Evolutionary conservation across 1,139 yeast species (phyloP).

Genomic region (Komagataea norvegica): DNA sequence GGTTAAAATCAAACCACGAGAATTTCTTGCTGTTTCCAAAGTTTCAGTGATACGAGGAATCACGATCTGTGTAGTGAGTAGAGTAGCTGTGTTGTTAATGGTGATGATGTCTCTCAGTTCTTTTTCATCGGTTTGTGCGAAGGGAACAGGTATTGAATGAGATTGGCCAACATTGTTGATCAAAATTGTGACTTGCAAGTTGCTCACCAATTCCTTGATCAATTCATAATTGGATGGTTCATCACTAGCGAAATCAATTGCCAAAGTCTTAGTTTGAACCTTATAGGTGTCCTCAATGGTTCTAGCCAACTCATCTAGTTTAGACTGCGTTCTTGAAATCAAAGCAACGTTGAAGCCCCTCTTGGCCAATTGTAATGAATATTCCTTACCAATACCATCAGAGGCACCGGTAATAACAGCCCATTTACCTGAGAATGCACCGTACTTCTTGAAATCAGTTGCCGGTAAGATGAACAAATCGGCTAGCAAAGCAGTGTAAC

Average conservation of each 20-base stretch:
- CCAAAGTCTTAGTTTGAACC: slow-evolving; percentile 61
- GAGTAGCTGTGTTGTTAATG: slow-evolving; percentile 80
- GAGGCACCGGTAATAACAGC: slow-evolving; percentile 96
- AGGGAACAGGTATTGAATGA: slow-evolving; percentile 93
- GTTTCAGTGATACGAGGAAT: slow-evolving; percentile 66
- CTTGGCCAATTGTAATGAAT: slow-evolving; percentile 76
- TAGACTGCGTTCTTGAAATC: slow-evolving; percentile 78
- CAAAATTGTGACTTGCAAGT: slow-evolving; percentile 60
- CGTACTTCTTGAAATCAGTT: slow-evolving; percentile 61
- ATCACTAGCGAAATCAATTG: slow-evolving; percentile 68
- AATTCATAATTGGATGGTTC: slow-evolving; percentile 44
- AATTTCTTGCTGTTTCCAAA: slow-evolving; percentile 32
- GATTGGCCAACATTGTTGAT: slow-evolving; percentile 93
- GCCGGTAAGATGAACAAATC: slow-evolving; percentile 66
- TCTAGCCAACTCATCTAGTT: slow-evolving; percentile 61
- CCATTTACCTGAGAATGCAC: slow-evolving; percentile 59
- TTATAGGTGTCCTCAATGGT: slow-evolving; percentile 58
- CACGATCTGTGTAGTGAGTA: slow-evolving; percentile 73
- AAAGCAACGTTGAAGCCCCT: slow-evolving; percentile 80
- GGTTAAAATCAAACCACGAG: slow-evolving; percentile 73
- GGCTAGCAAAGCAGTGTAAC: slow-evolving; percentile 38
- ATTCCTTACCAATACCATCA: slow-evolving; percentile 96
- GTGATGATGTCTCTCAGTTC: slow-evolving; percentile 79
- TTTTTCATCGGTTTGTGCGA: slow-evolving; percentile 66
- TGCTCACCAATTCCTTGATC: slow-evolving; percentile 45